Evolutionary conservation across 331 rosid species (phyloP).

Genomic region (Phaseolus coccineus): DNA sequence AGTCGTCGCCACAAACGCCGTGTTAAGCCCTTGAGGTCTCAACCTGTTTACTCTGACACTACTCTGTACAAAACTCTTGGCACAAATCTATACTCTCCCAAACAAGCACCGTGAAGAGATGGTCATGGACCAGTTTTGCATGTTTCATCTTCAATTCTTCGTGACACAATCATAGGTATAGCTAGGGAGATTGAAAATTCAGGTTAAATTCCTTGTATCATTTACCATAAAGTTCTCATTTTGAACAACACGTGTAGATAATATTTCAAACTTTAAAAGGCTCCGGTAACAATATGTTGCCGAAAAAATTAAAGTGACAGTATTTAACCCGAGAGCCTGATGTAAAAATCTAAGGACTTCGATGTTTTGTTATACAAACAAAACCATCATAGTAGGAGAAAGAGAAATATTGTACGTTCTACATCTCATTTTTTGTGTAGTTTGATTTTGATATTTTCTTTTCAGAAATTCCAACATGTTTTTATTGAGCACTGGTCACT

Average conservation of each 20-base stretch:
- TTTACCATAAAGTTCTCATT: neutral
- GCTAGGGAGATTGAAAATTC: neutral
- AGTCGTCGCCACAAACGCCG: conserved; percentile 49
- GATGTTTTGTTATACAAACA: neutral
- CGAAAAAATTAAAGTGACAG: neutral
- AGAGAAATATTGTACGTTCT: conserved; percentile 32
- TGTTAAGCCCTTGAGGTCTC: conserved; percentile 57
- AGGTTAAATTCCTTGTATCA: neutral
- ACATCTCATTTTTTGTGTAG: conserved; percentile 1
- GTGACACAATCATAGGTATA: conserved; percentile 22
- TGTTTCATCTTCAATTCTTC: conserved; percentile 25
- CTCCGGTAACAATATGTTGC: neutral
- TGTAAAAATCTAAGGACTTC: neutral
- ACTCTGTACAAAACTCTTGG: conserved; percentile 67
- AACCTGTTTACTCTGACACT: conserved; percentile 71
- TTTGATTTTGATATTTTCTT: conserved; percentile 36
- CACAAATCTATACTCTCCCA: conserved; percentile 59
- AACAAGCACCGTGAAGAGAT: neutral
- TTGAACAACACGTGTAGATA: neutral
- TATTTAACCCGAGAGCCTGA: conserved; percentile 4
- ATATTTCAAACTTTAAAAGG: neutral
- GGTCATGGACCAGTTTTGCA: neutral
- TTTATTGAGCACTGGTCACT: neutral
- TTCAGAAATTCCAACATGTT: conserved; percentile 22
- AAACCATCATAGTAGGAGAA: neutral